Conservation (phyloP, 352 stramenopile genomes). For the Globisporangium carolinianum region DNA sequence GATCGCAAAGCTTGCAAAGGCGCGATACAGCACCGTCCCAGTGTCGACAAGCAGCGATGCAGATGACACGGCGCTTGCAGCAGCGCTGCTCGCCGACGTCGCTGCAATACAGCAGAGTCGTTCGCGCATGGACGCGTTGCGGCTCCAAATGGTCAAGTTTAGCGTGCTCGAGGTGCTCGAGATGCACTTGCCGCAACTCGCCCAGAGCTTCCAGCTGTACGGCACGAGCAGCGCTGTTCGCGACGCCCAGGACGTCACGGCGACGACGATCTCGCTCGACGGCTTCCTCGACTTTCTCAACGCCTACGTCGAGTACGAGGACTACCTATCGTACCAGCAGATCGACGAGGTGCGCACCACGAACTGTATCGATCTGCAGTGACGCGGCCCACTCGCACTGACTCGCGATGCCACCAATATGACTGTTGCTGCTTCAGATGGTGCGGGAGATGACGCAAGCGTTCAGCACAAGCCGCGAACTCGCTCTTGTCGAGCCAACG, state of each 20-base stretch:
- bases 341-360: conserved; percentile 21
- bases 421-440: conserved; percentile 5
- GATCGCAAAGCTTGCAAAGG: conserved; percentile 30
- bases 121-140: conserved; percentile 35
- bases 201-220: conserved; percentile 63
- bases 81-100: conserved; percentile 30
- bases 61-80: conserved; percentile 23
- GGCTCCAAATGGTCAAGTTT: conserved; percentile 35
- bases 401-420: background rate
- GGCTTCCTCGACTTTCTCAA: conserved; percentile 76
- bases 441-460: conserved; percentile 7
- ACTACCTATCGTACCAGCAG: conserved; percentile 50
- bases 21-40: background rate
- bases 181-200: conserved; percentile 27
- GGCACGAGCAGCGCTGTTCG: conserved; percentile 18
- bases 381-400: background rate
- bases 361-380: background rate
- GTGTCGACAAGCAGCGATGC: background rate
- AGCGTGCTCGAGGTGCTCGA: conserved; percentile 44
- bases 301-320: conserved; percentile 74
- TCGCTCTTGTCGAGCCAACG: background rate
- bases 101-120: background rate
- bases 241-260: conserved; percentile 13
- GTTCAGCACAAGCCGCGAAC: no score
- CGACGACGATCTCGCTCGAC: conserved; percentile 42